Percentiles rank a stretch among this genome's conserved stretches.
phyloP scores from a whole-genome alignment of 345 rosid genomes.

The Erysimum cheiranthoides region DNA sequence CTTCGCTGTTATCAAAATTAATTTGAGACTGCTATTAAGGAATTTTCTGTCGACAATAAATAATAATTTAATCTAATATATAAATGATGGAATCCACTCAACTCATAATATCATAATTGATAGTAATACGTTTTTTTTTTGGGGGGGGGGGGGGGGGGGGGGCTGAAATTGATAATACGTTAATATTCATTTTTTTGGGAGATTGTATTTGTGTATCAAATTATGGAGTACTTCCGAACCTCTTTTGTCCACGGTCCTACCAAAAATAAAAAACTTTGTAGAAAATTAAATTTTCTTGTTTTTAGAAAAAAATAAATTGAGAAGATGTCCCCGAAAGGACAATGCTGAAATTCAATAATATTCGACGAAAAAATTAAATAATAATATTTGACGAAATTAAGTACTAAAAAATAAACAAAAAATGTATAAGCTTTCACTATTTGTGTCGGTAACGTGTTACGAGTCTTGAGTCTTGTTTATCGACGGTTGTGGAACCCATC shows the following conservation, averaged over 20 bases:
- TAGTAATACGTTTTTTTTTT: too few species aligned
- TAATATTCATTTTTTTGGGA: neutral
- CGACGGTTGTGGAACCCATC: slow-evolving; percentile 39
- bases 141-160: too few species aligned
- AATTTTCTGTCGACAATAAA: neutral
- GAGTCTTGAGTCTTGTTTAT: slow-evolving; percentile 29
- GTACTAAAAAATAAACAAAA: neutral
- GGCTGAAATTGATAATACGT: too few species aligned
- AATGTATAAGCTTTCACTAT: slow-evolving; percentile 10
- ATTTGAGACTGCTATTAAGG: too few species aligned
- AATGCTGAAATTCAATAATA: slow-evolving; percentile 8
- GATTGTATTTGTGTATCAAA: neutral
- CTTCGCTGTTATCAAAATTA: too few species aligned
- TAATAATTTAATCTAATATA: neutral
- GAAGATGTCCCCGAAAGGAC: slow-evolving; percentile 31
- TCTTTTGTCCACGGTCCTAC: slow-evolving; percentile 18
- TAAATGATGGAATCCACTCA: neutral
- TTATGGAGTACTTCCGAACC: slow-evolving; percentile 10
- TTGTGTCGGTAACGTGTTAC: slow-evolving; percentile 43
- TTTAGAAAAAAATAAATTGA: neutral
- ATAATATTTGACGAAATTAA: neutral
- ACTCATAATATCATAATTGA: neutral
- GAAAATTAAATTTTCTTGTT: neutral
- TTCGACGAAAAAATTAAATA: neutral
- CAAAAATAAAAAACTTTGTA: neutral